A percentile compares a stretch with the other conserved stretches of the same genome.
Conservation (phyloP, 257 asterid species). For the Solanum microdontum region DNA sequence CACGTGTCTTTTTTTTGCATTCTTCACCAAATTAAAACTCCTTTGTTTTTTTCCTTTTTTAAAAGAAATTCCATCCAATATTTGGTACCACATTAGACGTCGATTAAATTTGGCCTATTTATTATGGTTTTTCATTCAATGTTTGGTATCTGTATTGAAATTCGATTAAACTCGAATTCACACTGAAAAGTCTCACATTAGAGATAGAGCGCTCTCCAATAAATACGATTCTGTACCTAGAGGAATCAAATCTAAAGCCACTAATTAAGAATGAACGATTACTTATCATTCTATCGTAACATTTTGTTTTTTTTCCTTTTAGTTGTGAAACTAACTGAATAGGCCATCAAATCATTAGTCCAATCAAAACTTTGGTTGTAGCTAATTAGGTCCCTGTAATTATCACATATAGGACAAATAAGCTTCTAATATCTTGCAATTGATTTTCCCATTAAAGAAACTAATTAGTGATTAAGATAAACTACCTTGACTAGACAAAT, state of each 20-base stretch:
- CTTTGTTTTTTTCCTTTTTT: not conserved
- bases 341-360: constrained; percentile 20
- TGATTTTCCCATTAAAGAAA: constrained; percentile 18
- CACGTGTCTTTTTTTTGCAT: not conserved
- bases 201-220: accelerated
- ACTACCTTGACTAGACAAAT: constrained; percentile 23
- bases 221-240: accelerated
- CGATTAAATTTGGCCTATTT: too few species aligned
- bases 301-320: not conserved
- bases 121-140: too few species aligned
- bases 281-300: accelerated
- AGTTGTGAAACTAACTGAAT: not conserved
- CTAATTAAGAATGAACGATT: accelerated
- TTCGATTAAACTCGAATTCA: accelerated
- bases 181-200: accelerated
- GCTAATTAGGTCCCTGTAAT: not conserved
- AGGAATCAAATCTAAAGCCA: accelerated
- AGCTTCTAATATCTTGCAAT: constrained; percentile 3
- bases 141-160: accelerated
- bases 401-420: constrained; percentile 5
- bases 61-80: not conserved
- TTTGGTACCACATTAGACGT: accelerated
- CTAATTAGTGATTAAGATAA: constrained; percentile 21
- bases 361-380: constrained; percentile 9
- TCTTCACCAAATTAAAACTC: not conserved